Percentiles rank a stretch among this genome's conserved stretches.
phyloP scores from a whole-genome alignment of 495 filamentous ascomycete genomes.

The Podospora sp. region DNA sequence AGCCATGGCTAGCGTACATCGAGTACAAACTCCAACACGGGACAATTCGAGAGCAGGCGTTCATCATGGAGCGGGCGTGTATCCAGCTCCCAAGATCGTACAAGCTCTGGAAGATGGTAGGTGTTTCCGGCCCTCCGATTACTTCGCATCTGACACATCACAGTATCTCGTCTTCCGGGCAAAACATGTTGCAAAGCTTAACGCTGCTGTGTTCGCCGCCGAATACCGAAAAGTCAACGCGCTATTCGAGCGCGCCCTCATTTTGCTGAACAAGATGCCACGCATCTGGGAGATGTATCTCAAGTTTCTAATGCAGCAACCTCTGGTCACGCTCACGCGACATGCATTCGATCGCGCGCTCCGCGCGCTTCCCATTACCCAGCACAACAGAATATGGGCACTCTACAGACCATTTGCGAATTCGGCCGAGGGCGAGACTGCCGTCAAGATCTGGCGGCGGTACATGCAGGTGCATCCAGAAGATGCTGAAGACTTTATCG shows the following conservation, averaged over 20 bases:
- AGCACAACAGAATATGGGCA: slow-evolving; percentile 96
- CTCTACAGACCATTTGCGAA: slow-evolving; percentile 91
- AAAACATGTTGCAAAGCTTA: slow-evolving; percentile 80
- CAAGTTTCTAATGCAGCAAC: slow-evolving; percentile 85
- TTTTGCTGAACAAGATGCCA: slow-evolving; percentile 99
- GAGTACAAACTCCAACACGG: slow-evolving; percentile 89
- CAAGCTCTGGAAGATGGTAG: slow-evolving; percentile 97
- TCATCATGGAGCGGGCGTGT: slow-evolving; percentile 92
- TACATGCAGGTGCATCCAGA: slow-evolving; percentile 99
- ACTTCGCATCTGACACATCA: neutral
- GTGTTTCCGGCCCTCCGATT: slow-evolving; percentile 9
- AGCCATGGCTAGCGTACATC: slow-evolving; percentile 95
- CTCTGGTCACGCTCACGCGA: slow-evolving; percentile 85
- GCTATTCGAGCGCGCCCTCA: slow-evolving; percentile 89
- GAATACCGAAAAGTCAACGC: slow-evolving; percentile 95
- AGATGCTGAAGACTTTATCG: slow-evolving; percentile 92
- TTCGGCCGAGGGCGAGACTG: slow-evolving; percentile 88
- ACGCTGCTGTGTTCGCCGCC: slow-evolving; percentile 75
- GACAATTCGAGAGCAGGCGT: slow-evolving; percentile 85
- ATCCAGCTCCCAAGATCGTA: slow-evolving; percentile 88
- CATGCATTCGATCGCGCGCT: slow-evolving; percentile 93
- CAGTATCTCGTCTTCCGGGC: slow-evolving; percentile 87
- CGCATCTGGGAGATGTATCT: slow-evolving; percentile 99
- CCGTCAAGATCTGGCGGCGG: slow-evolving; percentile 88
- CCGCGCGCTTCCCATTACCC: slow-evolving; percentile 91